A percentile compares a stretch with the other conserved stretches of the same genome.
These are phyloP conservation scores for Fusarium tjaetaba DNA, from an alignment of 2,329 filamentous ascomycete species.

Conservation along the genomic window DNA sequence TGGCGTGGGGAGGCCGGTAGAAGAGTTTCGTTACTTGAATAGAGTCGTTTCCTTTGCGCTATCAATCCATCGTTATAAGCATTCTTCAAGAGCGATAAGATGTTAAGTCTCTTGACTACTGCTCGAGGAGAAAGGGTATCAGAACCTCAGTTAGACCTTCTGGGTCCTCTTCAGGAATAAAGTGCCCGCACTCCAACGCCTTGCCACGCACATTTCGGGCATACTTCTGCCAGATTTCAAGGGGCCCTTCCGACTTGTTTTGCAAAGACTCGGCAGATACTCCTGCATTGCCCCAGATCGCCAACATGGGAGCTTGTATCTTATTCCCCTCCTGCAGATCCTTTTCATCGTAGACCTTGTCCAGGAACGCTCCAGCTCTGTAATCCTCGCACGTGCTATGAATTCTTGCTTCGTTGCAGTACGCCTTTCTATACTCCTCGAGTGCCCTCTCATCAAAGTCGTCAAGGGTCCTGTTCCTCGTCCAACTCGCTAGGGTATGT, in stretches of 20 bases:
- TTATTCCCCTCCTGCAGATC: fast-evolving
- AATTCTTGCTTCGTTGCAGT: fast-evolving
- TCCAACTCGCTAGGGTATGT: not conserved
- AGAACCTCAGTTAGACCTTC: not conserved
- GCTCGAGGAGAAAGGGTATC: not conserved
- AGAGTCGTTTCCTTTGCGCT: too few relatives aligned
- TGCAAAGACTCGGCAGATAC: not conserved
- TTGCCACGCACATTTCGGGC: fast-evolving
- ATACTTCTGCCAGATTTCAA: not conserved
- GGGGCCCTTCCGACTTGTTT: fast-evolving
- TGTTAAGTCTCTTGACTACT: too few relatives aligned
- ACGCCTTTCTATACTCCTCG: not conserved
- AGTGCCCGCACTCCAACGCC: not conserved
- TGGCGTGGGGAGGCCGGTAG: not conserved
- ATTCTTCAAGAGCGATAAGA: too few relatives aligned
- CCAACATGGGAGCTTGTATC: not conserved
- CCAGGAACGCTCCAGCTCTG: not conserved
- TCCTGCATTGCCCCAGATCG: not conserved
- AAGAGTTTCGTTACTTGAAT: too few relatives aligned
- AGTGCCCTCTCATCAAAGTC: not conserved
- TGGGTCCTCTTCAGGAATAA: not conserved
- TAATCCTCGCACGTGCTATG: not conserved
- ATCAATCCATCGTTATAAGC: too few relatives aligned
- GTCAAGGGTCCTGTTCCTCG: fast-evolving
- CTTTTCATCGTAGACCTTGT: not conserved